Conservation (phyloP, 306 rosid species). For the Luffa acutangula region DNA sequence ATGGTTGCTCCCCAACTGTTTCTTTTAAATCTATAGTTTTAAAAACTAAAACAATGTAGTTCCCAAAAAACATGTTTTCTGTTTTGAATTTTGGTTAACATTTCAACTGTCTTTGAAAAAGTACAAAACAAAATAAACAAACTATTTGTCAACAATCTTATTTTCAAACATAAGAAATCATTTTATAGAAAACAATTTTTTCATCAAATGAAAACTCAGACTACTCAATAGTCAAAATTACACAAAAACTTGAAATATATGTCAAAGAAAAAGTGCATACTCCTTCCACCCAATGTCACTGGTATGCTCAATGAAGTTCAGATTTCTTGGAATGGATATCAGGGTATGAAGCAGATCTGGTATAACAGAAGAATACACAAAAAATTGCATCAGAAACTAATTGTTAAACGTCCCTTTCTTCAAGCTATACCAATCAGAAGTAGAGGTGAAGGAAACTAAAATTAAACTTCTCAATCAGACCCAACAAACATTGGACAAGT, state of each 20-base stretch:
- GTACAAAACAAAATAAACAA: background rate
- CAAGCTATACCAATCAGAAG: background rate
- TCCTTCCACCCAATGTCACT: constrained; percentile 97
- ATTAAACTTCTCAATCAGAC: background rate
- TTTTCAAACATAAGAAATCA: background rate
- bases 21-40: background rate
- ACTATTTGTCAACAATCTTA: background rate
- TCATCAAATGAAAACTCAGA: background rate
- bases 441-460: background rate
- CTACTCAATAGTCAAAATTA: background rate
- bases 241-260: background rate
- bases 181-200: background rate
- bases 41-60: background rate
- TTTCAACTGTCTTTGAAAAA: background rate
- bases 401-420: background rate
- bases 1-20: background rate
- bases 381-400: background rate
- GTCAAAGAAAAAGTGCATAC: constrained; percentile 28
- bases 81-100: background rate
- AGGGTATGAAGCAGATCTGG: constrained; percentile 60
- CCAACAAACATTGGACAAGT: background rate
- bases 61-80: background rate
- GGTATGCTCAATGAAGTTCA: constrained; percentile 67
- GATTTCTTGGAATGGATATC: constrained; percentile 47
- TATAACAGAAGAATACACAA: constrained; percentile 9